Conservation (phyloP, 305 asterid genomes). For the Solanum hybrid region DNA sequence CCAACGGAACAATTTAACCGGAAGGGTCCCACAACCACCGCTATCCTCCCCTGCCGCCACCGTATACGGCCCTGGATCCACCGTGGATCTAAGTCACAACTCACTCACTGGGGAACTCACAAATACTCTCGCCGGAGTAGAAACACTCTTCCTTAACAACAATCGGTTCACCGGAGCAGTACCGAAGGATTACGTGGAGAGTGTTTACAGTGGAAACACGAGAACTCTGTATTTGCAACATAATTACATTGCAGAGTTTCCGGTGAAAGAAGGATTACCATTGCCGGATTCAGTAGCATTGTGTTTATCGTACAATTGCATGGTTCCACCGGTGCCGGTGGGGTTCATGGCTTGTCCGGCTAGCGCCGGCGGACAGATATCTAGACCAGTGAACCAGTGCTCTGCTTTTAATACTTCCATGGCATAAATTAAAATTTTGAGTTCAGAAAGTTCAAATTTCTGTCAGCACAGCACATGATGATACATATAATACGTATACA, state of each 20-base stretch:
- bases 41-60: constrained; percentile 7
- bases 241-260: constrained; percentile 53
- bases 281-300: constrained; percentile 53
- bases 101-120: constrained; percentile 43
- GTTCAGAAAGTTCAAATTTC: background rate
- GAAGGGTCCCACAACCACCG: constrained; percentile 33
- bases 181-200: constrained; percentile 44
- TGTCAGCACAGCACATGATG: background rate
- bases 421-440: background rate
- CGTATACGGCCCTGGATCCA: constrained; percentile 27
- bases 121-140: constrained; percentile 35
- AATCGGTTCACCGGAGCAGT: constrained; percentile 50
- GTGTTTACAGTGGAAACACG: constrained; percentile 37
- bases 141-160: constrained; percentile 54
- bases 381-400: constrained; percentile 66
- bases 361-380: constrained; percentile 51
- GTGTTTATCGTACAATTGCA: constrained; percentile 62
- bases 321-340: constrained; percentile 38
- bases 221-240: constrained; percentile 66
- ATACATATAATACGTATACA: background rate
- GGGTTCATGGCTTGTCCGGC: constrained; percentile 56
- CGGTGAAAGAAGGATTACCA: constrained; percentile 26
- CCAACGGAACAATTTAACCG: constrained; percentile 87
- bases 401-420: constrained; percentile 17
- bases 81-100: constrained; percentile 69